phyloP scores from a whole-genome alignment of 2,329 filamentous ascomycete species.

The Phyllosticta paracitricarpa region DNA sequence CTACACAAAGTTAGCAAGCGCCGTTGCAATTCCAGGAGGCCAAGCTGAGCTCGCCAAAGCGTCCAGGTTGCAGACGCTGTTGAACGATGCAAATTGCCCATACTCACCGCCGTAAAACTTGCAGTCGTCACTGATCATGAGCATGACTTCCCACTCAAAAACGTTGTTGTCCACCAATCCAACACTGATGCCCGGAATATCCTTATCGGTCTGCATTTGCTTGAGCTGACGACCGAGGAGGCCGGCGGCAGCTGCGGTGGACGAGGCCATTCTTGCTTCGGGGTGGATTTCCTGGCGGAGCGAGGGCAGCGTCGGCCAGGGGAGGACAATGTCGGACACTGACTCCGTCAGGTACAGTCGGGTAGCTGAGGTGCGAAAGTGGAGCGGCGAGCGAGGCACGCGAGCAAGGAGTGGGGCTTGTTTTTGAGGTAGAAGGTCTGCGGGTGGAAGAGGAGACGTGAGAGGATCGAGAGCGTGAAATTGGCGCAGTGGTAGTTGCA shows the following conservation, averaged over 20 bases:
- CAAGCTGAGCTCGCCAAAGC: neutral
- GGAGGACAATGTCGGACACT: neutral
- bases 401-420: neutral
- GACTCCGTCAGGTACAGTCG: neutral
- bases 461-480: neutral
- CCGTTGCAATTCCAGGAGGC: neutral
- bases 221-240: slow-evolving; percentile 81
- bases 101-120: slow-evolving; percentile 80
- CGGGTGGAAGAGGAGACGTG: neutral
- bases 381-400: neutral
- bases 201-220: slow-evolving; percentile 84
- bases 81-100: no score
- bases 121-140: slow-evolving; percentile 94
- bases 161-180: slow-evolving; percentile 79
- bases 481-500: neutral
- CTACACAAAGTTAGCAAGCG: slow-evolving; percentile 27
- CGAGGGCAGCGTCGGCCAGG: neutral
- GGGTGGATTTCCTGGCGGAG: neutral
- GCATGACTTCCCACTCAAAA: slow-evolving; percentile 97
- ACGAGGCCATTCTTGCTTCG: slow-evolving; percentile 22
- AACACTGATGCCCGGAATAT: slow-evolving; percentile 89
- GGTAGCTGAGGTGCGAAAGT: neutral
- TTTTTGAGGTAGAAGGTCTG: neutral
- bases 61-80: neutral
- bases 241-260: slow-evolving; percentile 50